Percentiles rank a stretch among this genome's conserved stretches.
Conservation (phyloP, 805 yeast genomes). For the Hagleromyces aurorensis region DNA sequence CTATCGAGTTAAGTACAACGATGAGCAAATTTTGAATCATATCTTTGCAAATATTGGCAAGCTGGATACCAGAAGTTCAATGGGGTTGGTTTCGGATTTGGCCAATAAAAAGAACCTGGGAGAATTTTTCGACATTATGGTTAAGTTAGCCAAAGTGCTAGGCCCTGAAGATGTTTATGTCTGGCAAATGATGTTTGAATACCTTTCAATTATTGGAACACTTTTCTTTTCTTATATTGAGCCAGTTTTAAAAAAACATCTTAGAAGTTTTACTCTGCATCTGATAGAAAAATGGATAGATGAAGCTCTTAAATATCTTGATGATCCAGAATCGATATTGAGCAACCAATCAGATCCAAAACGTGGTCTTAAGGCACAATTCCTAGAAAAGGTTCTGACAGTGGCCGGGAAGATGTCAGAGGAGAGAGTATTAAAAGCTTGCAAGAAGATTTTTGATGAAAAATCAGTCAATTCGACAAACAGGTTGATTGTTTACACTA, state of each 20-base stretch:
- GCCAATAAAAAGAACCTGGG: slow-evolving; percentile 39
- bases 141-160: slow-evolving; percentile 3
- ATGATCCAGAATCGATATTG: slow-evolving; percentile 21
- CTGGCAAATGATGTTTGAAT: slow-evolving; percentile 34
- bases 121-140: slow-evolving; percentile 25
- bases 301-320: slow-evolving; percentile 32
- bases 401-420: slow-evolving; percentile 10
- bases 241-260: slow-evolving; percentile 15
- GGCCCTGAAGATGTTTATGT: slow-evolving; percentile 27
- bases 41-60: slow-evolving; percentile 33
- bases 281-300: slow-evolving; percentile 45
- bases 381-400: slow-evolving; percentile 15
- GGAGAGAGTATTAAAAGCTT: slow-evolving; percentile 5
- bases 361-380: slow-evolving; percentile 26
- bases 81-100: slow-evolving; percentile 49
- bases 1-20: slow-evolving; percentile 47
- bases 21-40: slow-evolving; percentile 34
- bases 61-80: slow-evolving; percentile 41
- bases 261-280: slow-evolving; percentile 15
- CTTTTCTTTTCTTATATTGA: slow-evolving; percentile 19
- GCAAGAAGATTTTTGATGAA: slow-evolving; percentile 4
- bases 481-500: slow-evolving; percentile 34
- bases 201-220: slow-evolving; percentile 5
- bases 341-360: slow-evolving; percentile 25
- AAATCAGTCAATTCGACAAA: slow-evolving; percentile 9